Evolutionary conservation across 2,329 filamentous ascomycete species (phyloP).

Genomic region (Bipolaris gigantea): DNA sequence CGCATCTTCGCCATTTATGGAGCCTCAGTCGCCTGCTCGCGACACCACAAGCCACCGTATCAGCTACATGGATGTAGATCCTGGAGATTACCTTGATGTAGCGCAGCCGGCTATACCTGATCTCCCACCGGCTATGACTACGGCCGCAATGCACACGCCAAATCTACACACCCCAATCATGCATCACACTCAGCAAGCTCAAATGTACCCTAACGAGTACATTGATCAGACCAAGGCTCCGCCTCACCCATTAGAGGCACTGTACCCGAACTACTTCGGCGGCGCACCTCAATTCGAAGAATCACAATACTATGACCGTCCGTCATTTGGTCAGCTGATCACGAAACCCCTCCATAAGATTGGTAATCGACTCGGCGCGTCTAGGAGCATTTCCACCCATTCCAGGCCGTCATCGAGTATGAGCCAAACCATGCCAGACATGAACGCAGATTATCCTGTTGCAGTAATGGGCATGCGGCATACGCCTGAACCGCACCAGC

Average conservation of each 20-base stretch:
- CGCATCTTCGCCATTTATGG: slow-evolving; percentile 30
- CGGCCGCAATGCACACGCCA: slow-evolving; percentile 21
- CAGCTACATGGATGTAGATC: slow-evolving; percentile 45
- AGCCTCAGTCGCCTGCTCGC: slow-evolving; percentile 27
- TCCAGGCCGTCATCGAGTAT: slow-evolving; percentile 29
- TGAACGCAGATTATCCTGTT: slow-evolving; percentile 28
- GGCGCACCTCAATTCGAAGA: slow-evolving; percentile 41
- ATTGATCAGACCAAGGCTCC: slow-evolving; percentile 34
- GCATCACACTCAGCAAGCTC: slow-evolving; percentile 24
- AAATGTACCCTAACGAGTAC: slow-evolving; percentile 26
- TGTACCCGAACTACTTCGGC: slow-evolving; percentile 43
- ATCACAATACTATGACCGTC: slow-evolving; percentile 41
- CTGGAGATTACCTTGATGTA: slow-evolving; percentile 34
- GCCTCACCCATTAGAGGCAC: slow-evolving; percentile 36
- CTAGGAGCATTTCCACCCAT: slow-evolving; percentile 30
- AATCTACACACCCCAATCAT: slow-evolving; percentile 25
- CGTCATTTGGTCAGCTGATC: slow-evolving; percentile 41
- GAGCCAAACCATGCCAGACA: slow-evolving; percentile 23
- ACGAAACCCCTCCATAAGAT: slow-evolving; percentile 41
- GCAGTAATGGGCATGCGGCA: slow-evolving; percentile 28
- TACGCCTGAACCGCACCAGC: slow-evolving; percentile 14
- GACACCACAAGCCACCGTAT: slow-evolving; percentile 36
- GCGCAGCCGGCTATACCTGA: slow-evolving; percentile 35
- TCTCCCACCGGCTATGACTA: slow-evolving; percentile 25
- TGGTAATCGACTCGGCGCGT: slow-evolving; percentile 30